Percentiles rank a stretch among this genome's conserved stretches.
Evolutionary conservation across 2,329 filamentous ascomycete genomes (phyloP).

Genomic region (Neofusicoccum kwambonambiense): DNA sequence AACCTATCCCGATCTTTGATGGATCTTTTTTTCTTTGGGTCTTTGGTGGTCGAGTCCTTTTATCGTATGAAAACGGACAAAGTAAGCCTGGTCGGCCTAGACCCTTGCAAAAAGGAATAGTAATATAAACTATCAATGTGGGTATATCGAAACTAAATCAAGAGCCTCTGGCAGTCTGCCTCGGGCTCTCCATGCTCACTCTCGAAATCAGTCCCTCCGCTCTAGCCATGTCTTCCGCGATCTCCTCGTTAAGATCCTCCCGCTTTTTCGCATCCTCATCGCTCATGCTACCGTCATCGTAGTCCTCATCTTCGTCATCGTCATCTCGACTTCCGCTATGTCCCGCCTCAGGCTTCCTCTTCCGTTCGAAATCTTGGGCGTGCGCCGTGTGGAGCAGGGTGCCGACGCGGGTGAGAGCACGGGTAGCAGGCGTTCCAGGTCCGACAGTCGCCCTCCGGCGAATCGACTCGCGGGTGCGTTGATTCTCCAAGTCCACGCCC

Average conservation of each 20-base stretch:
- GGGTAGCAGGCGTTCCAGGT: slow-evolving; percentile 34
- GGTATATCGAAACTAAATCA: background rate
- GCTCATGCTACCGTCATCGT: slow-evolving; percentile 34
- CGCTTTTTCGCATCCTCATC: slow-evolving; percentile 30
- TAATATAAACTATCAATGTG: background rate
- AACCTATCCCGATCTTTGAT: no score
- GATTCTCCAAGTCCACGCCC: slow-evolving; percentile 17
- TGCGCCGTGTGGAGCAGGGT: slow-evolving; percentile 81
- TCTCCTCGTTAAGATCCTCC: slow-evolving; percentile 3
- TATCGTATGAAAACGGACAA: no score
- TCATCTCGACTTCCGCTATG: slow-evolving; percentile 23
- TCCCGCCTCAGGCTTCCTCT: slow-evolving; percentile 53
- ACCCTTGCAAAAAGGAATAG: no score
- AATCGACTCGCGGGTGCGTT: slow-evolving; percentile 21
- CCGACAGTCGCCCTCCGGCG: slow-evolving; percentile 21
- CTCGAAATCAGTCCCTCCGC: slow-evolving; percentile 11
- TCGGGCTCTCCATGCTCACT: background rate
- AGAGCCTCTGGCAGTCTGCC: background rate
- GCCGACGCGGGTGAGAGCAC: slow-evolving; percentile 54
- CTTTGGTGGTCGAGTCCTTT: no score
- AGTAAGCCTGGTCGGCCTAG: no score
- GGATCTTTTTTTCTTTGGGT: no score
- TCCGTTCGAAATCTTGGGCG: slow-evolving; percentile 88
- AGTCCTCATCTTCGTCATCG: slow-evolving; percentile 30
- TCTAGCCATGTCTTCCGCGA: slow-evolving; percentile 3